Conservation (phyloP, 345 rosid genomes). For the Excoecaria cochinchinensis region DNA sequence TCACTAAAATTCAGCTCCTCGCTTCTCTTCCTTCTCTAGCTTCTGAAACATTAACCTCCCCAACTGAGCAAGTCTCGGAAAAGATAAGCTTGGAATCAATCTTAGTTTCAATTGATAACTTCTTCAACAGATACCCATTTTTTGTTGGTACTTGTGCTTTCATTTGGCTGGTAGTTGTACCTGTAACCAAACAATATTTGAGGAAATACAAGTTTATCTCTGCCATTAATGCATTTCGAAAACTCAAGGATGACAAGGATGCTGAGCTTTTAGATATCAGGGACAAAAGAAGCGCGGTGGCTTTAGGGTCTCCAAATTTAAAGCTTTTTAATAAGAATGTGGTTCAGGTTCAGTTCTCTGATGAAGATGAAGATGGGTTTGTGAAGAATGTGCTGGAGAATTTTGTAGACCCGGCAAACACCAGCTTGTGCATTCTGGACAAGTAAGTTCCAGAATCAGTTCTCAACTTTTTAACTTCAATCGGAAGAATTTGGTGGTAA, state of each 20-base stretch:
- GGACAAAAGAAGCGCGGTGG: conserved; percentile 50
- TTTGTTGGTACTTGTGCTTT: conserved; percentile 82
- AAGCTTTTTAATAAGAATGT: conserved; percentile 49
- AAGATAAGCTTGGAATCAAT: conserved; percentile 69
- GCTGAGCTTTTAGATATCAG: conserved; percentile 88
- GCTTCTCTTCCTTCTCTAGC: conserved; percentile 55
- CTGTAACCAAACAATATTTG: conserved; percentile 51
- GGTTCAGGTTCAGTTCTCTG: conserved; percentile 54
- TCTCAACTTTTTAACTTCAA: background rate
- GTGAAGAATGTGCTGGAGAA: conserved; percentile 53
- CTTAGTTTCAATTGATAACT: conserved; percentile 63
- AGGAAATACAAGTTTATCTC: conserved; percentile 65
- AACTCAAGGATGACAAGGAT: conserved; percentile 52
- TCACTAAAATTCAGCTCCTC: conserved; percentile 38
- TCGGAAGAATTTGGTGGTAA: background rate
- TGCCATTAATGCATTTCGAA: conserved; percentile 66
- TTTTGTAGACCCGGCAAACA: conserved; percentile 55
- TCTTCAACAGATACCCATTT: conserved; percentile 75
- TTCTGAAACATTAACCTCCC: conserved; percentile 40
- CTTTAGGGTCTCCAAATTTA: conserved; percentile 66
- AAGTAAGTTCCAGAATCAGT: conserved; percentile 46
- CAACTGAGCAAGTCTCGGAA: conserved; percentile 36
- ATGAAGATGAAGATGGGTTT: conserved; percentile 49
- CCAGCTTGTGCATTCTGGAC: conserved; percentile 68
- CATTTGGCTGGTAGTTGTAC: conserved; percentile 72